Evolutionary conservation across 1,284 basidiomycete species (phyloP), one percentile per base, ranked within the genome.

Genomic region (Rhodotorula sp.): DNA sequence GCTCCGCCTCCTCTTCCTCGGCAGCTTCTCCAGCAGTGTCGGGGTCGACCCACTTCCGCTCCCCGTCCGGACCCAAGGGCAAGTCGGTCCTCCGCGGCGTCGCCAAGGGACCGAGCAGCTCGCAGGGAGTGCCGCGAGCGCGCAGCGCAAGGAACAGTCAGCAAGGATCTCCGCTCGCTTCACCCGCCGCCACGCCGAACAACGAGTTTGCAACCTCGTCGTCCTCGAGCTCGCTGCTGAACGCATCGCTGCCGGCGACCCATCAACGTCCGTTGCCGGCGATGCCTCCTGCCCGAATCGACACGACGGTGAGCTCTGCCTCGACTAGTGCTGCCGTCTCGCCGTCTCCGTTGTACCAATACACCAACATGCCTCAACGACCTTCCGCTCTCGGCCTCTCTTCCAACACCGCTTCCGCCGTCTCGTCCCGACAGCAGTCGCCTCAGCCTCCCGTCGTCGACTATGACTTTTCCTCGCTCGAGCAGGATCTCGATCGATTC

Each of bases 381-480:
- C 47, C 61, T 49, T 18, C 43, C n/a, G 8, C 57, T 46, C 51
- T 54, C 54, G 34, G 62, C 65, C 15, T 51, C 47, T 34, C 54
- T 23, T 43, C 64, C n/a, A 49, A 48, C 20, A 26, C 54, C 48
- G 51, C 49, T n/a, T 39, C 51, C 1, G 15, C 31, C 39, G 18
- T 39, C 15, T 34, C 64, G 7, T 62, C 48, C 8, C 62, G 10
- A 39, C 58, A 39, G 46, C 54, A 64, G 26, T 64, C 58, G 26
- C 54, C 46, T 18, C 59, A 57, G 43, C 70, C 10, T 12, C 49
- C 63, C 8, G 57, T 65, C 26, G 68, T 76, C 58, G 70, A 74
- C 62, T 74, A 70, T 58, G 75, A 74, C 68, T 76, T 76, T 34
- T 70, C 70, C 15, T 72, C 70, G 1, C 68, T 76, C 62, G 75